Conservation (phyloP, 805 yeast species). For the Saccharomyces eubayanus region DNA sequence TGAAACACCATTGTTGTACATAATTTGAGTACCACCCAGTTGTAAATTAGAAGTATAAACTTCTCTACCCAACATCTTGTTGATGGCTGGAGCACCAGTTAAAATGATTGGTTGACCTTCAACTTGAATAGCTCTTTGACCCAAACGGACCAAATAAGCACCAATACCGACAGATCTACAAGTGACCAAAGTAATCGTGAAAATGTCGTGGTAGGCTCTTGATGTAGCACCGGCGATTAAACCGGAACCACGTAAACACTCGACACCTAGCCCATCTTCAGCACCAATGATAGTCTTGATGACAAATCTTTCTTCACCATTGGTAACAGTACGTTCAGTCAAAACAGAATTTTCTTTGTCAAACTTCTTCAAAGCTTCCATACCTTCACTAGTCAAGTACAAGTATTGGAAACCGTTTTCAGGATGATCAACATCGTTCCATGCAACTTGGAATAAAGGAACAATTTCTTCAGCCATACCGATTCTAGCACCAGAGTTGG, state of each 20-base stretch:
- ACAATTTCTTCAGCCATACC: slow-evolving; percentile 96
- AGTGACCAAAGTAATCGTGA: slow-evolving; percentile 96
- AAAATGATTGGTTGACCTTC: slow-evolving; percentile 98
- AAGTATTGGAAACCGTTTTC: slow-evolving; percentile 85
- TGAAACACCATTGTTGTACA: slow-evolving; percentile 97
- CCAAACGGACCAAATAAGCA: slow-evolving; percentile 94
- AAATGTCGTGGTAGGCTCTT: slow-evolving; percentile 93
- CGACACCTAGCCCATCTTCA: slow-evolving; percentile 97
- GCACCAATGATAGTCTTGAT: slow-evolving; percentile 85
- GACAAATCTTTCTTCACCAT: slow-evolving; percentile 74
- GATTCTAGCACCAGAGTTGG: slow-evolving; percentile 98
- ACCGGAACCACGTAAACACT: slow-evolving; percentile 96
- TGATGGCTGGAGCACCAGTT: slow-evolving; percentile 98
- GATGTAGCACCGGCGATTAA: slow-evolving; percentile 98
- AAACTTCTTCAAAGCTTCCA: slow-evolving; percentile 44
- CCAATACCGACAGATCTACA: slow-evolving; percentile 99
- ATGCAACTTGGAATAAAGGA: slow-evolving; percentile 81
- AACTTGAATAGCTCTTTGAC: slow-evolving; percentile 97
- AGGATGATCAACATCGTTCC: slow-evolving; percentile 74
- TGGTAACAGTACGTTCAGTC: slow-evolving; percentile 73
- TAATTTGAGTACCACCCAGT: slow-evolving; percentile 97
- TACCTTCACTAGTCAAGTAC: slow-evolving; percentile 66
- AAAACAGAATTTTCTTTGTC: slow-evolving; percentile 56
- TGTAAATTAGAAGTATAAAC: slow-evolving; percentile 95
- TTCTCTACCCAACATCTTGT: slow-evolving; percentile 92